A percentile compares a stretch with the other conserved stretches of the same genome.
These are phyloP conservation scores for Alternaria metachromatica DNA, from an alignment of 2,329 filamentous ascomycete genomes.

Conservation along the genomic window DNA sequence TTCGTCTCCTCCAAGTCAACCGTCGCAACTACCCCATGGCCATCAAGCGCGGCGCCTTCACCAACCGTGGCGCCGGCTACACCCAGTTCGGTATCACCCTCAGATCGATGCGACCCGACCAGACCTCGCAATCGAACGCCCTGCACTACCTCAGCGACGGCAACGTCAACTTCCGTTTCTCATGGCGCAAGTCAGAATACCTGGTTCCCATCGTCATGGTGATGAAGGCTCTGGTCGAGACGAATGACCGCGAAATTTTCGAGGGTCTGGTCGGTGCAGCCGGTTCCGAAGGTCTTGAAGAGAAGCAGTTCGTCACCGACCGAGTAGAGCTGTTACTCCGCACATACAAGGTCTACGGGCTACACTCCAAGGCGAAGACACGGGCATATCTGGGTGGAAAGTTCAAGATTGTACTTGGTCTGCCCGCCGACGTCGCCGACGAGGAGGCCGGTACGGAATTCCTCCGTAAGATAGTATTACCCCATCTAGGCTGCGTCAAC, in stretches of 20 bases:
- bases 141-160: slow-evolving; percentile 95
- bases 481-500: slow-evolving; percentile 85
- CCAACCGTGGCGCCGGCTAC: slow-evolving; percentile 84
- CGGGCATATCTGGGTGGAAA: slow-evolving; percentile 87
- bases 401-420: slow-evolving; percentile 85
- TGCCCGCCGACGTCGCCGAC: slow-evolving; percentile 83
- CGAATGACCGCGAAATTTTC: slow-evolving; percentile 95
- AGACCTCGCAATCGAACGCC: slow-evolving; percentile 97
- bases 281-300: slow-evolving; percentile 77
- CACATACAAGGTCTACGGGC: slow-evolving; percentile 88
- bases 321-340: slow-evolving; percentile 89
- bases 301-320: slow-evolving; percentile 89
- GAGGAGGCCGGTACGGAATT: slow-evolving; percentile 93
- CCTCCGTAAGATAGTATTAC: slow-evolving; percentile 84
- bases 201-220: slow-evolving; percentile 97
- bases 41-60: slow-evolving; percentile 88
- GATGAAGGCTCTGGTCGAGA: slow-evolving; percentile 91
- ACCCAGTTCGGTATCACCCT: slow-evolving; percentile 90
- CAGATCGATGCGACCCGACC: slow-evolving; percentile 91
- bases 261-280: slow-evolving; percentile 85
- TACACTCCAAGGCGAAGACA: slow-evolving; percentile 83
- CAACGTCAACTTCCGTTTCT: slow-evolving; percentile 96
- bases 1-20: slow-evolving; percentile 53
- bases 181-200: slow-evolving; percentile 96
- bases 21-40: slow-evolving; percentile 95